phyloP scores from a whole-genome alignment of 768 basidiomycete species.

The Chalciporus pseudorubinellus region DNA sequence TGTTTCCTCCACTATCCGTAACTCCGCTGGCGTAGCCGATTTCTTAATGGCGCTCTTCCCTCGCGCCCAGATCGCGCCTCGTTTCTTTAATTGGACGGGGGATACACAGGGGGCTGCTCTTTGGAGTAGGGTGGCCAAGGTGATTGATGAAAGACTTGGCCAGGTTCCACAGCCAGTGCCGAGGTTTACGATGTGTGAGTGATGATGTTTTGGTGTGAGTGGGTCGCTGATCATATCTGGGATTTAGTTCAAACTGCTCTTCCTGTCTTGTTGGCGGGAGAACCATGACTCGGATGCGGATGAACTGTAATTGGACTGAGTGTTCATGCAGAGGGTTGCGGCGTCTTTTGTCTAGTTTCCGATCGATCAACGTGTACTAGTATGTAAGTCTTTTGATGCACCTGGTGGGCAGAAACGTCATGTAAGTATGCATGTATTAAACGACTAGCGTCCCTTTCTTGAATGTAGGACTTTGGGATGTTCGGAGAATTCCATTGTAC shows the following conservation, averaged over 20 bases:
- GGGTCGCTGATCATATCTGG: neutral
- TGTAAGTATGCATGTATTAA: too few species aligned
- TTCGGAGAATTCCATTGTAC: too few species aligned
- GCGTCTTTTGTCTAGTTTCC: too few species aligned
- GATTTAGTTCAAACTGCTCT: neutral
- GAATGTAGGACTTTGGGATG: too few species aligned
- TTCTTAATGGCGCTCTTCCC: slow-evolving; percentile 17
- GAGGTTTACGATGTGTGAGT: neutral
- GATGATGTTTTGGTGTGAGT: neutral
- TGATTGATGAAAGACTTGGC: slow-evolving; percentile 14
- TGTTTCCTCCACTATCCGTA: slow-evolving; percentile 18
- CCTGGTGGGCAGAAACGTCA: too few species aligned
- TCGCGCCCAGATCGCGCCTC: slow-evolving; percentile 7
- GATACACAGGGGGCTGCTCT: slow-evolving; percentile 13
- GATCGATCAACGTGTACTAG: too few species aligned
- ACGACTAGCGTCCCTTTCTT: too few species aligned
- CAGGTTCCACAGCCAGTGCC: slow-evolving; percentile 6
- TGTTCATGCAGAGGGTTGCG: too few species aligned
- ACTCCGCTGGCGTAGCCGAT: slow-evolving; percentile 12
- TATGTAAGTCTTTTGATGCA: too few species aligned
- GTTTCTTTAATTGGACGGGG: neutral
- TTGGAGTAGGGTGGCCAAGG: slow-evolving; percentile 22
- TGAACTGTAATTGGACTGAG: too few species aligned
- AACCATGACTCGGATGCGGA: too few species aligned
- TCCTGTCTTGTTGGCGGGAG: too few species aligned